Conservation (phyloP, 495 filamentous ascomycete species). For the Tirmania nivea region DNA sequence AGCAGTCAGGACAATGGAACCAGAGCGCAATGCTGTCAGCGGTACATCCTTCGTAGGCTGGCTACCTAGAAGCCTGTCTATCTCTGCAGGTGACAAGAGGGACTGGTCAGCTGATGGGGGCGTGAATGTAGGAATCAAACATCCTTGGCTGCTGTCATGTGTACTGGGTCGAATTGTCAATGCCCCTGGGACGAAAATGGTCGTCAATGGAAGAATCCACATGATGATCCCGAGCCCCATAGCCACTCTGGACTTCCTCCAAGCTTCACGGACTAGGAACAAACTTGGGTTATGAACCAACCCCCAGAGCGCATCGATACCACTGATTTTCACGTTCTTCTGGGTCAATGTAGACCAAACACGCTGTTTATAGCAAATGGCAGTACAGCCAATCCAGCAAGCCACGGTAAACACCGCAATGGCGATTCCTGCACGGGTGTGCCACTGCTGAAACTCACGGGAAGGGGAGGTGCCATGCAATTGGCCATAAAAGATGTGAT, state of each 20-base stretch:
- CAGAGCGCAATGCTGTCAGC: background rate
- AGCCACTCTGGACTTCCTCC: background rate
- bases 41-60: background rate
- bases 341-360: background rate
- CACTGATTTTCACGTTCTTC: background rate
- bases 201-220: background rate
- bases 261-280: background rate
- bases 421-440: background rate
- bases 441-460: background rate
- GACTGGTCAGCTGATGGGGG: background rate
- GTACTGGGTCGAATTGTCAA: background rate
- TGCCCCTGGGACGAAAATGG: background rate
- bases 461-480: background rate
- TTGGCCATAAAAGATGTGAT: background rate
- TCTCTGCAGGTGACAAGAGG: background rate
- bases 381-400: background rate
- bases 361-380: background rate
- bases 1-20: background rate
- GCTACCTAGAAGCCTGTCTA: background rate
- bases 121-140: background rate
- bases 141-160: background rate
- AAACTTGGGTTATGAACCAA: background rate
- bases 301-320: background rate
- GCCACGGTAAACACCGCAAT: background rate
- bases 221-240: background rate